Base-by-base conservation (phyloP, 257 asterid genomes). In the Solanum pimpinellifolium region DNA sequence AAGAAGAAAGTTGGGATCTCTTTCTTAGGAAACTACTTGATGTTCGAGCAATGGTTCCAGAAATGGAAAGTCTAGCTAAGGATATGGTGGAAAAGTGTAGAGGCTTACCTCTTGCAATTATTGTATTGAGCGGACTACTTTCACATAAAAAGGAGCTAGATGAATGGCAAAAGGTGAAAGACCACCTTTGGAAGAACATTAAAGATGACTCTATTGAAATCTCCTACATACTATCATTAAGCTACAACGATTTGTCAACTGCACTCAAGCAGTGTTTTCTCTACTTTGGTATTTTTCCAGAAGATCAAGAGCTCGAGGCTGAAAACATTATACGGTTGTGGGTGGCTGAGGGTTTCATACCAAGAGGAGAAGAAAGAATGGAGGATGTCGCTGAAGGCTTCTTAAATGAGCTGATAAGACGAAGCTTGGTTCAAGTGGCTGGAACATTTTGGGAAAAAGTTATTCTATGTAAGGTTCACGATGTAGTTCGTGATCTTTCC, bases 401-500 rank as follows among this genome's bases (percentile, higher is more conserved):
- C 56, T 23, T 75, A 2, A 11, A 75, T 75, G 56, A 39, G 56
- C 33, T 75, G 18, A 75, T 75, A 75, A 11, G 56, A 75, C 87
- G 65, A 25, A 85, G 68, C 44, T 47, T 85, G 69, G 35, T 66
- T n/a, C 82, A 85, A 31, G 87, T 69, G 27, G 82, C 7, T 14
- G 8, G 0, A 0, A 15, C 21, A 6, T 49, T 49, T 49, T 49
- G 59, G 59, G 59, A 49, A 49, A 49, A 2, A 49, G 60, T 15
- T 49, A 4, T 0, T 49, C 3, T 0, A 49, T 49, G 59, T 15
- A 65, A 16, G 62, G 29, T 84, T 11, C 87, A 84, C 42, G 87
- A 84, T 84, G 60, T 84, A 33, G 65, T 84, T 5, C 80, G 80
- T 23, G 87, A 84, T 84, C 87, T 84, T 66, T 80, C 87, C 6